A percentile compares a stretch with the other conserved stretches of the same genome.
Conservation (phyloP, 371 early-diverging fungal species). For the Phascolomyces articulosus region DNA sequence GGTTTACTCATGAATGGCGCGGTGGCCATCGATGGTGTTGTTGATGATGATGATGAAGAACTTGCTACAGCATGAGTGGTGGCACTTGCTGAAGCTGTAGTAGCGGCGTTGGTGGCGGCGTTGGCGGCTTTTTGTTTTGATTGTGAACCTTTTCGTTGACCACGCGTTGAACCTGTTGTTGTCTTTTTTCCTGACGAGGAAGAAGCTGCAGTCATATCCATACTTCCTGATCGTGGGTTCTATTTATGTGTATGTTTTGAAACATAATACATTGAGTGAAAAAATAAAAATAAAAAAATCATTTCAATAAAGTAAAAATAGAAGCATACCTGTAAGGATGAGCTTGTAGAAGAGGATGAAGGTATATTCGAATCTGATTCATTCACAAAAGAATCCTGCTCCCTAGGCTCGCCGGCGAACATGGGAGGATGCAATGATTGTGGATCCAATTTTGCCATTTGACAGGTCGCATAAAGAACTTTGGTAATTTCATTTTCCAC, state of each 20-base stretch:
- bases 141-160: background rate
- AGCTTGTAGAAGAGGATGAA: background rate
- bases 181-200: too few species aligned
- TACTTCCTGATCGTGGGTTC: too few species aligned
- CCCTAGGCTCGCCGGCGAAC: conserved; percentile 11
- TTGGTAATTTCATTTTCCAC: conserved; percentile 32
- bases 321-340: background rate
- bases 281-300: too few species aligned
- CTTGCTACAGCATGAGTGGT: too few species aligned
- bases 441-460: conserved; percentile 51
- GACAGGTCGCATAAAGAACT: conserved; percentile 38
- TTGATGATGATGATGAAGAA: background rate
- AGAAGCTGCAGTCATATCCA: too few species aligned
- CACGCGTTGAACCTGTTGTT: too few species aligned
- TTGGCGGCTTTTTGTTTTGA: background rate
- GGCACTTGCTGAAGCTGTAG: too few species aligned
- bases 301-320: too few species aligned
- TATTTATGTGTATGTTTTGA: too few species aligned
- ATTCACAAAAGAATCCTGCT: background rate
- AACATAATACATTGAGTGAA: too few species aligned
- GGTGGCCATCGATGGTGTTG: background rate
- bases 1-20: conserved; percentile 10
- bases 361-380: background rate
- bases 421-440: conserved; percentile 26
- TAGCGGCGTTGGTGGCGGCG: background rate